Evolutionary conservation across 73 alveolate genomes (phyloP), one percentile per base, ranked within the genome.

Genomic region (Paraurostyla sp.): DNA sequence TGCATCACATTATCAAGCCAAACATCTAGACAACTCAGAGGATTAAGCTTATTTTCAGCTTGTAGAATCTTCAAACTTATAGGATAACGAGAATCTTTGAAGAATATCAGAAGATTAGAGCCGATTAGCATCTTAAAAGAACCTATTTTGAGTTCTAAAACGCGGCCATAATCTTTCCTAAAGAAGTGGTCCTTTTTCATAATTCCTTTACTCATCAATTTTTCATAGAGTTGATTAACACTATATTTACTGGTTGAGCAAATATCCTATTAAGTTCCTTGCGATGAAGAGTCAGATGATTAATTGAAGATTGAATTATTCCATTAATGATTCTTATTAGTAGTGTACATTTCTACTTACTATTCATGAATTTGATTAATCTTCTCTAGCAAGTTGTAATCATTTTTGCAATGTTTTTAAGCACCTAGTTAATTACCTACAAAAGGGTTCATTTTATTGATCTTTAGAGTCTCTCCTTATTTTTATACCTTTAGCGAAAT

Each of bases 1-100:
- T 83, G 92, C 36, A 83, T 22, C 23, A 83, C 92, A 46, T 83
- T 83, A 63, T 83, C 92, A 9, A 83, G 92, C 92, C 92, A 83
- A 4, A 83, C 60, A 43, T 83, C 92, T 1, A 83, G 46, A 43
- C 92, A 83, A 63, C 83, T 54, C 0, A 56, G 33, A 33, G 92
- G 92, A 27, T 83, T 49, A 23, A 83, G 46, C 46, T 65, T 83
- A 25, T 83, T 43, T 33, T 83, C 92, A 20, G 33, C 23, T 22
- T 45, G 62, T 18, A 83, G 76, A 29, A 83, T 42, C 27, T 42
- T 60, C 23, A 83, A 60, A 65, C 92, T 83, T 0, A 83, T 63
- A 27, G 92, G 92, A 43, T 83, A 83, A 42, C 45, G 23, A 40
- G 51, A 25, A 25, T 65, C 46, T 48, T 83, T 83, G 48, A 63